Evolutionary conservation across 108 stramenopile species (phyloP).

Genomic region (Fistulifera pelliculosa): DNA sequence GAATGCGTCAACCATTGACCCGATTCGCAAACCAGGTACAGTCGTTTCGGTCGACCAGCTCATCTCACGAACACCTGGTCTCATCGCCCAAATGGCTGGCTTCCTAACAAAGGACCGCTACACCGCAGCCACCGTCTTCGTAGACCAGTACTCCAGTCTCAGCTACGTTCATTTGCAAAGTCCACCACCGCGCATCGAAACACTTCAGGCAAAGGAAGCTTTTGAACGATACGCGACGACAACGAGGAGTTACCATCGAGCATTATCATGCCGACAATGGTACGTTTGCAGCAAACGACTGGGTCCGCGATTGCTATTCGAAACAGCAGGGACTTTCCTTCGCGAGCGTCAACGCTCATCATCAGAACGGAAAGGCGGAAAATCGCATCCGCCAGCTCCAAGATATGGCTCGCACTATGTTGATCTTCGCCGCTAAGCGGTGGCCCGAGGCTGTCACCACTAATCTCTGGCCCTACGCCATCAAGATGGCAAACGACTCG

Average conservation of each 20-base stretch:
- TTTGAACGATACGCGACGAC: slow-evolving; percentile 23
- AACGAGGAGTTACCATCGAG: slow-evolving; percentile 11
- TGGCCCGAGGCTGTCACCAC: slow-evolving; percentile 22
- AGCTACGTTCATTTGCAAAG: slow-evolving; percentile 27
- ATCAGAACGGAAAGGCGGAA: slow-evolving; percentile 45
- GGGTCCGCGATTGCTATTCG: slow-evolving; percentile 3
- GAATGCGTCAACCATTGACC: neutral
- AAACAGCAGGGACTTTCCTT: slow-evolving; percentile 27
- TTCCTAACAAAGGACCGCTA: slow-evolving; percentile 24
- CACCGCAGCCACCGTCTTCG: slow-evolving; percentile 28
- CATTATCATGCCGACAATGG: slow-evolving; percentile 61
- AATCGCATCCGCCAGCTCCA: slow-evolving; percentile 24
- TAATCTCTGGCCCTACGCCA: slow-evolving; percentile 27
- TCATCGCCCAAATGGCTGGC: slow-evolving; percentile 37
- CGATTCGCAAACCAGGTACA: slow-evolving; percentile 19
- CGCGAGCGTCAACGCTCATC: slow-evolving; percentile 43
- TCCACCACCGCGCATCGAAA: slow-evolving; percentile 16
- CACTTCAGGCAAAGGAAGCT: slow-evolving; percentile 26
- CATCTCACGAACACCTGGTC: slow-evolving; percentile 30
- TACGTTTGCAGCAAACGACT: slow-evolving; percentile 24
- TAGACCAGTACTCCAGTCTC: slow-evolving; percentile 18
- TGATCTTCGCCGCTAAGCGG: slow-evolving; percentile 32
- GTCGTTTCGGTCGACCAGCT: slow-evolving; percentile 38
- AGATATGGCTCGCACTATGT: slow-evolving; percentile 32
- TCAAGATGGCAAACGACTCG: slow-evolving; percentile 20